Evolutionary conservation across 106 monocot genomes (phyloP).

Genomic region (Dactylorhiza incarnata): DNA sequence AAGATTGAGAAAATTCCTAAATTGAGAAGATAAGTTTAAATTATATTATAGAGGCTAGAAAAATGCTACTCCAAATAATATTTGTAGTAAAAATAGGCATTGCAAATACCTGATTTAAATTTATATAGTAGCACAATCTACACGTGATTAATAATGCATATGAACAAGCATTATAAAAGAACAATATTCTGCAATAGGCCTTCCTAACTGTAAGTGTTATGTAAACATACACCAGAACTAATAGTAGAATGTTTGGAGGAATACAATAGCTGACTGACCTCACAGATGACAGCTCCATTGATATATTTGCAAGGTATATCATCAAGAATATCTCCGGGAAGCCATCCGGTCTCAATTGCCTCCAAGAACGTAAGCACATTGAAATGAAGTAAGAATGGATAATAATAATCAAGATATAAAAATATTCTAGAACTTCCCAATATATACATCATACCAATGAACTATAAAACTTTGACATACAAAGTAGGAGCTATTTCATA

Average conservation of each 20-base stretch:
- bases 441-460: background rate
- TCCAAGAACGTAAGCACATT: constrained; percentile 17
- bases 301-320: constrained; percentile 86
- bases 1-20: background rate
- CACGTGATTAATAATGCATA: background rate
- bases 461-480: background rate
- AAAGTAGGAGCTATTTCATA: background rate
- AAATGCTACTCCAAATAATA: background rate
- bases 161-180: background rate
- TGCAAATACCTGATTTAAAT: background rate
- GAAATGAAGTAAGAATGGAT: background rate
- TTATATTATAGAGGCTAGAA: background rate
- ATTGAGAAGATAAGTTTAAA: background rate
- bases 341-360: constrained; percentile 86
- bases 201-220: background rate
- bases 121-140: background rate
- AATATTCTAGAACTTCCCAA: background rate
- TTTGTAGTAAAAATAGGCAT: background rate
- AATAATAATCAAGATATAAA: background rate
- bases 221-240: background rate
- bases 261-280: constrained; percentile 39
- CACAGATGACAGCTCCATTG: constrained; percentile 72
- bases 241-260: background rate
- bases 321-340: constrained; percentile 91
- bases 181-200: background rate